Evolutionary conservation across 2,329 filamentous ascomycete genomes (phyloP).

Genomic region (Verticillium dahliae): DNA sequence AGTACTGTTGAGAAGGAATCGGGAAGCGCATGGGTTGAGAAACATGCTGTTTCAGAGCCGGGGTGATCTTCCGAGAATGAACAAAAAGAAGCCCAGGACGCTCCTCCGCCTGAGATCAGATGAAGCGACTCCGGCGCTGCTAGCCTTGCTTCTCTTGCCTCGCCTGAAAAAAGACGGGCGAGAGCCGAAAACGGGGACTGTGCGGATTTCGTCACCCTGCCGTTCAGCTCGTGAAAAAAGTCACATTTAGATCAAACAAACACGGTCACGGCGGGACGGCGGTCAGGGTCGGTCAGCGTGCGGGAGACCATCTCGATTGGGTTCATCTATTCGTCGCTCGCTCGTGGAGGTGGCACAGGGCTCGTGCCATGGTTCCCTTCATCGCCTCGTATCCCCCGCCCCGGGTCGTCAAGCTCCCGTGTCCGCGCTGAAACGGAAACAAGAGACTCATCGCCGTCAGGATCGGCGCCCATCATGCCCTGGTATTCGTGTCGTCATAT

Average conservation of each 20-base stretch:
- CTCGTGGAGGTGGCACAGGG: neutral
- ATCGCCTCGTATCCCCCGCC: neutral
- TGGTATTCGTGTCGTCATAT: neutral
- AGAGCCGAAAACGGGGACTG: neutral
- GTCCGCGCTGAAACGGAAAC: neutral
- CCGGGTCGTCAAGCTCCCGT: neutral
- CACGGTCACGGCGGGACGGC: neutral
- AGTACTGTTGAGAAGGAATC: too few species aligned
- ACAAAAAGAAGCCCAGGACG: too few species aligned
- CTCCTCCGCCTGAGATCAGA: too few species aligned
- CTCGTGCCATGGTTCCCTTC: neutral
- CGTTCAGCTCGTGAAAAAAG: too few species aligned
- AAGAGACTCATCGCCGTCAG: neutral
- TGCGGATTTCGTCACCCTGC: neutral
- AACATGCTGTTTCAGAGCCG: too few species aligned
- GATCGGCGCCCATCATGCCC: neutral
- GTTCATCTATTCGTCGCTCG: neutral
- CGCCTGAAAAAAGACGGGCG: too few species aligned
- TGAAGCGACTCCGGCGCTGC: too few species aligned
- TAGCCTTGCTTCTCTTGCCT: too few species aligned
- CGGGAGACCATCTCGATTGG: neutral
- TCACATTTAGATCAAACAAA: too few species aligned
- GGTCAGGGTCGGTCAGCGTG: neutral
- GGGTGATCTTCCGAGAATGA: too few species aligned
- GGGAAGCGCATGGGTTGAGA: too few species aligned